Evolutionary conservation across 192 early-diverging fungal species (phyloP).

Genomic region (Podila horticola): DNA sequence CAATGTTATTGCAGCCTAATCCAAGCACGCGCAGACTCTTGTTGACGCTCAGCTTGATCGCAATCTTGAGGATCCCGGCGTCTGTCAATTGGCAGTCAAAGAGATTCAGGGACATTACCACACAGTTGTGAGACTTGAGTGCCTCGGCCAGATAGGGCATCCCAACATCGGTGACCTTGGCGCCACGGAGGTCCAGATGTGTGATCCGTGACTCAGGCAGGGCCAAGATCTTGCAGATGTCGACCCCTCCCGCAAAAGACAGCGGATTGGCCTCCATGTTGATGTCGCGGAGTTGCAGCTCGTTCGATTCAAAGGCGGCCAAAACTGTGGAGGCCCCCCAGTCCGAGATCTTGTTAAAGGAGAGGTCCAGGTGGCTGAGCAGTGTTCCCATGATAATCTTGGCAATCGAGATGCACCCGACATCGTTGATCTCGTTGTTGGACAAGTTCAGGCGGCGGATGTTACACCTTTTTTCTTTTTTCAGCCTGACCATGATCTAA

Average conservation of each 20-base stretch:
- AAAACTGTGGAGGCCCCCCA: constrained; percentile 49
- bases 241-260: constrained; percentile 1
- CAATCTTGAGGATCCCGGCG: constrained; percentile 29
- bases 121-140: constrained; percentile 38
- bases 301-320: constrained; percentile 44
- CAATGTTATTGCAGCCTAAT: constrained; percentile 34
- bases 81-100: constrained; percentile 50
- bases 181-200: constrained; percentile 32
- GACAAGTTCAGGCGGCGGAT: constrained; percentile 35
- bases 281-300: constrained; percentile 26
- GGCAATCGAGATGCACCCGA: constrained; percentile 47
- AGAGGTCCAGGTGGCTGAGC: constrained; percentile 28
- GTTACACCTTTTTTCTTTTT: constrained; percentile 38
- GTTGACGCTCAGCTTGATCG: constrained; percentile 45
- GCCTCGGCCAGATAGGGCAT: constrained; percentile 44
- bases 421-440: constrained; percentile 46
- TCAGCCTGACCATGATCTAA: constrained; percentile 36
- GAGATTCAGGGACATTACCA: constrained; percentile 30
- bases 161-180: constrained; percentile 50
- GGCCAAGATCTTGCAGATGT: constrained; percentile 46
- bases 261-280: constrained; percentile 30
- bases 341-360: constrained; percentile 45
- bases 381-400: constrained; percentile 30
- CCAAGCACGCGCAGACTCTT: constrained; percentile 22
- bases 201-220: constrained; percentile 33